A percentile compares a stretch with the other conserved stretches of the same genome.
Evolutionary conservation across 352 stramenopile species (phyloP).

Genomic region (Phytopythium litorale): DNA sequence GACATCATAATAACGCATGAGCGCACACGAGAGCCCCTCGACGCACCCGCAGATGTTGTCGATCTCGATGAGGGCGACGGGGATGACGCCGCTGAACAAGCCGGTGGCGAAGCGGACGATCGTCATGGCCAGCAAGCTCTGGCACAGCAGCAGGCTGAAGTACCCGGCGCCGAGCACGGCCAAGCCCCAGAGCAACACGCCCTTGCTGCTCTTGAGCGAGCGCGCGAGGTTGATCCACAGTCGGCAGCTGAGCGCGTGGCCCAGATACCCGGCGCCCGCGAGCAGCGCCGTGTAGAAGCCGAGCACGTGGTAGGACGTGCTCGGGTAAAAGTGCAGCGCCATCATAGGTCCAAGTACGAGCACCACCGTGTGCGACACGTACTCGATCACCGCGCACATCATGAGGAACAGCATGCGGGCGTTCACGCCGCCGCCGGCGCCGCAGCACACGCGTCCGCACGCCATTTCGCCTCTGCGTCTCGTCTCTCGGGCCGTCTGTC

Average conservation of each 20-base stretch:
- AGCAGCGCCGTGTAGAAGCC: conserved; percentile 79
- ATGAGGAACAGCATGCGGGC: conserved; percentile 77
- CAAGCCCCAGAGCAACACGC: conserved; percentile 78
- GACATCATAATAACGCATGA: neutral
- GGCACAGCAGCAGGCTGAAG: conserved; percentile 73
- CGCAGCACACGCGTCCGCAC: conserved; percentile 45
- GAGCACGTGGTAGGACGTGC: conserved; percentile 63
- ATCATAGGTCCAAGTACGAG: conserved; percentile 69
- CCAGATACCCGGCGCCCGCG: conserved; percentile 58
- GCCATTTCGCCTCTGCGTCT: conserved; percentile 10
- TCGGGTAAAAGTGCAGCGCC: conserved; percentile 73
- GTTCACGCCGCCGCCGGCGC: conserved; percentile 41
- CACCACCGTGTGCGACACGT: conserved; percentile 67
- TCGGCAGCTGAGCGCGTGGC: conserved; percentile 64
- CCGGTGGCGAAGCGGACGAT: conserved; percentile 76
- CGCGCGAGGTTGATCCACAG: conserved; percentile 78
- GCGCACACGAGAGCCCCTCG: neutral
- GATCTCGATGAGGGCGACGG: conserved; percentile 75
- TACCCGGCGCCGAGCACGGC: conserved; percentile 60
- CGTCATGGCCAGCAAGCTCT: conserved; percentile 71
- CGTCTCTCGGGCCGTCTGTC: no score
- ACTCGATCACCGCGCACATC: conserved; percentile 75
- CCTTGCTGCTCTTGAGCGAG: conserved; percentile 73
- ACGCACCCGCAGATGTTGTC: conserved; percentile 75
- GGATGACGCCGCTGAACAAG: conserved; percentile 67